Evolutionary conservation across 495 filamentous ascomycete genomes (phyloP), one percentile per base, ranked within the genome.

Genomic region (Xylaria castorea): DNA sequence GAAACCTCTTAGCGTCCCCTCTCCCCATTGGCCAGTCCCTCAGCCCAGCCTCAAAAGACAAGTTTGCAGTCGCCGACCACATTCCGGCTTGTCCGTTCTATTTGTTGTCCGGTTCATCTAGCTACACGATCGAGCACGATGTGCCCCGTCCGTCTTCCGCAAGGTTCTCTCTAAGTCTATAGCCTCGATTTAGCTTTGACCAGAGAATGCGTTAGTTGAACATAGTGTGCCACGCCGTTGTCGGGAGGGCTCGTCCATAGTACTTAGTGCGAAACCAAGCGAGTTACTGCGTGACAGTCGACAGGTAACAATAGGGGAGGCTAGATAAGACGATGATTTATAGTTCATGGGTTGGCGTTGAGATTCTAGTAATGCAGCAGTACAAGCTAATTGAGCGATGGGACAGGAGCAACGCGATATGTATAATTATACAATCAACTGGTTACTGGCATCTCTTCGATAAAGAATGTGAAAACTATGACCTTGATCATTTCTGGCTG

Each of bases 1-100:
- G 14, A 16, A 0, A 27, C 38, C 11, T 27, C 22, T 40, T 51
- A 36, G 44, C 30, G 44, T n/a, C 44, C 2, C 30, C 14, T 20
- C 11, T 42, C 14, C 27, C 40, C 5, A 66, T 50, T 66, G 44
- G 63, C 63, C 44, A 66, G 30, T 25, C 4, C 14, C 38, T 30
- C 40, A 46, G 25, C 40, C 40, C 22, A 36, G 40, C 40, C 61
- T 25, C 12, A 16, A n/a, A 51, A 46, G 14, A 22, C 27, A 30
- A n/a, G 42, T 64, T 64, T 18, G 38, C 12, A 42, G 63, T 66
- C 42, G 44, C 63, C 30, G 44, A 66, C 44, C 42, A 51, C 63
- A 46, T 25, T 42, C 40, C 25, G 38, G 63, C n/a, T 36, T 30
- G 6, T 27, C 6, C 14, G 20, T 22, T 42, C 36, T 30, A 20